A percentile compares a stretch with the other conserved stretches of the same genome.
These are phyloP conservation scores for Arctostaphylos glauca DNA, from an alignment of 148 eudicot genomes.

Conservation along the genomic window DNA sequence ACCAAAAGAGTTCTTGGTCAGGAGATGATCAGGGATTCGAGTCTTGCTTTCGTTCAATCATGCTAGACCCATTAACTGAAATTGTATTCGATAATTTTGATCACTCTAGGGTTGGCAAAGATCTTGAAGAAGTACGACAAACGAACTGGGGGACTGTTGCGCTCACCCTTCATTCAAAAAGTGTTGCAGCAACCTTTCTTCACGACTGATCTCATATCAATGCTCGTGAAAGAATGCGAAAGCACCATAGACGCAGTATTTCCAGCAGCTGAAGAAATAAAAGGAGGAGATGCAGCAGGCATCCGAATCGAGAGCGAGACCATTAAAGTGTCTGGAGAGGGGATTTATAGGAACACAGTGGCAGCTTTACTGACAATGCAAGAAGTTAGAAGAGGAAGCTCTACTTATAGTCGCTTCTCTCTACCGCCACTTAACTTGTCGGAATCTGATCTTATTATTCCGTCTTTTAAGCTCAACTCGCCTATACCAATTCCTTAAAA, in stretches of 20 bases:
- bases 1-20: too few species aligned
- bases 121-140: constrained; percentile 86
- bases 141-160: constrained; percentile 58
- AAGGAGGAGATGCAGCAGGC: constrained; percentile 3
- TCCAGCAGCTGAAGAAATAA: constrained; percentile 22
- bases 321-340: constrained; percentile 44
- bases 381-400: constrained; percentile 68
- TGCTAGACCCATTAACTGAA: background rate
- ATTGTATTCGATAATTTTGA: background rate
- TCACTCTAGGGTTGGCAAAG: constrained; percentile 63
- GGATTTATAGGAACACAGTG: constrained; percentile 67
- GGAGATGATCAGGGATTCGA: background rate
- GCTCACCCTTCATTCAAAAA: constrained; percentile 64
- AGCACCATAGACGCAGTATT: constrained; percentile 49
- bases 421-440: constrained; percentile 60
- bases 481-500: constrained; percentile 35
- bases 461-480: constrained; percentile 31
- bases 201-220: constrained; percentile 66
- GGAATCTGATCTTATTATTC: constrained; percentile 37
- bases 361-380: constrained; percentile 69
- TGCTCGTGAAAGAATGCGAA: constrained; percentile 65
- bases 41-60: background rate
- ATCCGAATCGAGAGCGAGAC: constrained; percentile 9
- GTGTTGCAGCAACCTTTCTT: constrained; percentile 71
- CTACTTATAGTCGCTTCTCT: constrained; percentile 56